A percentile compares a stretch with the other conserved stretches of the same genome.
Evolutionary conservation across 2,329 filamentous ascomycete genomes (phyloP).

Genomic region (Curvularia spicifera): DNA sequence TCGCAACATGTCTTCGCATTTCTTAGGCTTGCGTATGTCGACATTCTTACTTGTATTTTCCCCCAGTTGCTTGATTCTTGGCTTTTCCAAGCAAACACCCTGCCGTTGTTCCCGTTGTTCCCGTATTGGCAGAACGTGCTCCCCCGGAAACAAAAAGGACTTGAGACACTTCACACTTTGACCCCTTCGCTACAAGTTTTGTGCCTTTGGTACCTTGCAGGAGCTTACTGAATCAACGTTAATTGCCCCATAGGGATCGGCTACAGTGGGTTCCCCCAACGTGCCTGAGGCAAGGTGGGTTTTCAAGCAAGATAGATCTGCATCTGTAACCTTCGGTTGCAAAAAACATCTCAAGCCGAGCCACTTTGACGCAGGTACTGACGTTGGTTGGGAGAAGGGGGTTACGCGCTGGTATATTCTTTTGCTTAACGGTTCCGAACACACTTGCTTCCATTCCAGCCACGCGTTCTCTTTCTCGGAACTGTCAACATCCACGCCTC

Average conservation of each 20-base stretch:
- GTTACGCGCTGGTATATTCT: not conserved
- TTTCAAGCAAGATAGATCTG: conserved; percentile 14
- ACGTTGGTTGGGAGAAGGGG: conserved; percentile 1
- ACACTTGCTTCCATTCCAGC: not conserved
- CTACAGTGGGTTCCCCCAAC: conserved; percentile 3
- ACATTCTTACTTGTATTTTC: not conserved
- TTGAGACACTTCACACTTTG: conserved; percentile 17
- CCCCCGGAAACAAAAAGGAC: conserved; percentile 18
- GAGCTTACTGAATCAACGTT: conserved; percentile 12
- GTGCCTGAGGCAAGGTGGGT: conserved; percentile 19
- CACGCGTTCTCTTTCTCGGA: conserved; percentile 9
- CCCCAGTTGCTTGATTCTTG: too few relatives aligned
- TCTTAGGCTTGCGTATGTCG: not conserved
- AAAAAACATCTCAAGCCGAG: conserved; percentile 13
- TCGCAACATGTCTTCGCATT: not conserved
- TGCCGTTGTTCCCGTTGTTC: conserved; percentile 11
- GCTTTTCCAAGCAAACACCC: conserved; percentile 1
- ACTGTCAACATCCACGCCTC: conserved; percentile 13
- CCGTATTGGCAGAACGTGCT: conserved; percentile 10
- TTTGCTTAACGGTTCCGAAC: conserved; percentile 4
- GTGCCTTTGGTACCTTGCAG: not conserved
- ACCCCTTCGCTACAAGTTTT: conserved; percentile 11
- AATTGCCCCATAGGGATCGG: conserved; percentile 8
- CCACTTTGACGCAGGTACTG: conserved; percentile 6
- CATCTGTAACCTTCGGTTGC: conserved; percentile 15